A percentile compares a stretch with the other conserved stretches of the same genome.
Conservation (phyloP, 352 stramenopile genomes). For the Phytophthora meadii region DNA sequence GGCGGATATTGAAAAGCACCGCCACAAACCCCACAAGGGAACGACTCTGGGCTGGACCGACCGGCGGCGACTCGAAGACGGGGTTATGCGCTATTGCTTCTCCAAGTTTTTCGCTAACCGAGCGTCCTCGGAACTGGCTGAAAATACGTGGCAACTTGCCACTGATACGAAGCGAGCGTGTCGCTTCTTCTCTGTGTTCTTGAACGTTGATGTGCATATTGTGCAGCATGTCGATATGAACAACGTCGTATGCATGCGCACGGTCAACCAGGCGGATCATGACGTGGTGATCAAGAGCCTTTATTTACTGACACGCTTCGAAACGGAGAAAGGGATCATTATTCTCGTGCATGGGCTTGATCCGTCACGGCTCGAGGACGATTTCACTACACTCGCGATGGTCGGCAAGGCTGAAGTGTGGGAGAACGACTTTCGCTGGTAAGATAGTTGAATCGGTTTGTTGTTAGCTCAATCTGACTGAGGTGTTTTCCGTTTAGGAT, state of each 20-base stretch:
- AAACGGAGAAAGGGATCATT: conserved; percentile 52
- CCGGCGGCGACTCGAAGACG: conserved; percentile 30
- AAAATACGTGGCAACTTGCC: conserved; percentile 43
- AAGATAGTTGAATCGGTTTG: conserved; percentile 1
- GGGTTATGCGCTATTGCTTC: conserved; percentile 47
- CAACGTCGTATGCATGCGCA: conserved; percentile 51
- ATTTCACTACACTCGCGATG: conserved; percentile 42
- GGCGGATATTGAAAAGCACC: conserved; percentile 45
- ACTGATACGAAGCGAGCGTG: conserved; percentile 31
- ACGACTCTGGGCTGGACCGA: conserved; percentile 58
- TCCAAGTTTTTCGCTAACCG: conserved; percentile 50
- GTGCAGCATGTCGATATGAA: conserved; percentile 54
- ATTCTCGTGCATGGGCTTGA: conserved; percentile 46
- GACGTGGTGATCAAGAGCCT: conserved; percentile 52
- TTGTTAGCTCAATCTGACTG: not conserved
- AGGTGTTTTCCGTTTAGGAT: conserved; percentile 32
- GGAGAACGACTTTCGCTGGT: conserved; percentile 53
- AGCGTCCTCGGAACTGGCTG: conserved; percentile 29
- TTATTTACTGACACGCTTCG: conserved; percentile 54
- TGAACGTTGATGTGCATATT: conserved; percentile 46
- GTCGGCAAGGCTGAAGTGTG: conserved; percentile 52
- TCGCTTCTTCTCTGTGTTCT: conserved; percentile 51
- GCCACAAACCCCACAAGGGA: conserved; percentile 34
- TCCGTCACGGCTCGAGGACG: conserved; percentile 43
- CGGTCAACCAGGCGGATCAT: conserved; percentile 48